Conservation (phyloP, 352 stramenopile species). For the Ochromonadaceae sp. region DNA sequence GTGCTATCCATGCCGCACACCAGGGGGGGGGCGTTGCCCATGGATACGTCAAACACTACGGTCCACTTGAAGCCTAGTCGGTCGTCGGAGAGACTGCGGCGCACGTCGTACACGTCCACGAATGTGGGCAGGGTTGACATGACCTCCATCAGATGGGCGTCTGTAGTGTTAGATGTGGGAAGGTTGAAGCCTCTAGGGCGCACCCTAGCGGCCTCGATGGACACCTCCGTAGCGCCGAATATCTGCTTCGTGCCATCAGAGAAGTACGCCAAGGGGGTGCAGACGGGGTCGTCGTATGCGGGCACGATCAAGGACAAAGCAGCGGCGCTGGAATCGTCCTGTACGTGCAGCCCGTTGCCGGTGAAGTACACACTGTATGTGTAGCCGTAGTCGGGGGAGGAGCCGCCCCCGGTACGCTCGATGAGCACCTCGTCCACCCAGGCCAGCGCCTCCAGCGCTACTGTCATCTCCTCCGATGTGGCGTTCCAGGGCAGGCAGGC, state of each 20-base stretch:
- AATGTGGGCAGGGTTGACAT: not conserved
- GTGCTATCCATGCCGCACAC: slow-evolving; percentile 36
- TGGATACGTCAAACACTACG: slow-evolving; percentile 32
- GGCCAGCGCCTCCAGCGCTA: slow-evolving; percentile 35
- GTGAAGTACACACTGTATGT: slow-evolving; percentile 49
- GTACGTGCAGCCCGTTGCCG: slow-evolving; percentile 44
- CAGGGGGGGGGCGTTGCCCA: slow-evolving; percentile 40
- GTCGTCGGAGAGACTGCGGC: not conserved
- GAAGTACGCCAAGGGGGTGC: slow-evolving; percentile 8
- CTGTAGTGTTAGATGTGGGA: not conserved
- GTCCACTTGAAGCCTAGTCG: slow-evolving; percentile 38
- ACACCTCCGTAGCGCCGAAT: slow-evolving; percentile 2
- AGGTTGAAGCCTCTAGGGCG: slow-evolving; percentile 7
- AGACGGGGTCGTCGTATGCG: not conserved
- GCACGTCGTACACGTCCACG: slow-evolving; percentile 7
- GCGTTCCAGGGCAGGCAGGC: slow-evolving; percentile 47
- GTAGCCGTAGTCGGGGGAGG: slow-evolving; percentile 36
- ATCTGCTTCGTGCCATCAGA: not conserved
- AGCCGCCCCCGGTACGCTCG: slow-evolving; percentile 32
- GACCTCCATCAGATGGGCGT: not conserved
- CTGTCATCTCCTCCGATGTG: slow-evolving; percentile 38
- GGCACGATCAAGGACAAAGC: not conserved
- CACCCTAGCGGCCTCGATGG: not conserved
- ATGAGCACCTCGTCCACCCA: slow-evolving; percentile 46
- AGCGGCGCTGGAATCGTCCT: slow-evolving; percentile 17